These are phyloP conservation scores for Pleurotus giganteus DNA, from an alignment of 768 basidiomycete species.

Conservation along the genomic window DNA sequence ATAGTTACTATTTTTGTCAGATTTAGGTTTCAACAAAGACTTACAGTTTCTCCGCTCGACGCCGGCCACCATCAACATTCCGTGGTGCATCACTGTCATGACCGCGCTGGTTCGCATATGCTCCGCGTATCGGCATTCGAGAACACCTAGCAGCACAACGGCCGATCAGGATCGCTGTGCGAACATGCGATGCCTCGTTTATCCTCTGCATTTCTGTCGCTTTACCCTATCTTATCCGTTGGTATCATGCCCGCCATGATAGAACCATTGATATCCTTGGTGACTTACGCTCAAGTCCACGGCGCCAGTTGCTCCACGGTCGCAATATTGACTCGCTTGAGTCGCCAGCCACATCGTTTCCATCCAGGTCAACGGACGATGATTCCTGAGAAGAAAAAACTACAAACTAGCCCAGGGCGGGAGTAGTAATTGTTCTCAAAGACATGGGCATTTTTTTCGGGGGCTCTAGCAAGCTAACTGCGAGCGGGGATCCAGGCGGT, in stretches of 20 bases:
- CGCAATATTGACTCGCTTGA: too few species aligned
- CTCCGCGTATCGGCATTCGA: not conserved
- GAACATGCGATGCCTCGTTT: not conserved
- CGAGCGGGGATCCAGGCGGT: too few species aligned
- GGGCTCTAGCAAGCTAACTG: too few species aligned
- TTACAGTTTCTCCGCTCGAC: not conserved
- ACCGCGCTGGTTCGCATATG: not conserved
- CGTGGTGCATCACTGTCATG: not conserved
- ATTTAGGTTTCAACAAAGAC: not conserved
- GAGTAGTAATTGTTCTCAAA: too few species aligned
- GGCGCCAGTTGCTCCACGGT: too few species aligned
- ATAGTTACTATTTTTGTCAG: not conserved
- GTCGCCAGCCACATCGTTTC: too few species aligned
- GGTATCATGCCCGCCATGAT: not conserved
- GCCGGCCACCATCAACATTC: not conserved
- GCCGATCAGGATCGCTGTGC: not conserved
- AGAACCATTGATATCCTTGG: not conserved
- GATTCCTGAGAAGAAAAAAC: too few species aligned
- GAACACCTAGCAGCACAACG: not conserved
- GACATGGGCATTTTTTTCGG: too few species aligned
- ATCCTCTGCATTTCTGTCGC: not conserved
- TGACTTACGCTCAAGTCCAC: not conserved
- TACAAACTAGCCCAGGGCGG: too few species aligned
- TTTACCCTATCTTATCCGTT: not conserved
- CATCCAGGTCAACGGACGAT: too few species aligned